A percentile compares a stretch with the other conserved stretches of the same genome.
These are phyloP conservation scores for Manihot esculenta DNA, from an alignment of 441 rosid genomes.

Conservation along the genomic window DNA sequence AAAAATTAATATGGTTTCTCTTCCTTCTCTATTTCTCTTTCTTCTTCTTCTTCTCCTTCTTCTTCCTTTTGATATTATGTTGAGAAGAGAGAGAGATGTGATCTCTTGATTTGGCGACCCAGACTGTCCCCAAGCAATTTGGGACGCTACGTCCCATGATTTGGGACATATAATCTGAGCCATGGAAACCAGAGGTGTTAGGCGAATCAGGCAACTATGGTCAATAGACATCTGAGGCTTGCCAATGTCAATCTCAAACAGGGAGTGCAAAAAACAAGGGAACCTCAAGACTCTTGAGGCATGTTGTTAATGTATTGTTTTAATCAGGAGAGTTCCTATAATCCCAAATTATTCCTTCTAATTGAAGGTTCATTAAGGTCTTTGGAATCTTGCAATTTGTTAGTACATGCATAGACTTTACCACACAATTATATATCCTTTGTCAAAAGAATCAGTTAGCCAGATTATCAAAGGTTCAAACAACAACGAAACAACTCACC, in stretches of 20 bases:
- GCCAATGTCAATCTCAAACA: neutral
- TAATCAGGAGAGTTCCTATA: neutral
- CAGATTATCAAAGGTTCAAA: neutral
- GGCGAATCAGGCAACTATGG: too few relatives aligned
- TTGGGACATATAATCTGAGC: too few relatives aligned
- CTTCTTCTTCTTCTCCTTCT: too few relatives aligned
- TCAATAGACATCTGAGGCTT: neutral
- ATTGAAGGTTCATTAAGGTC: slow-evolving; percentile 1
- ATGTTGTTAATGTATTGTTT: neutral
- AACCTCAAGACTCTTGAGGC: neutral
- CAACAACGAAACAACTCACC: slow-evolving; percentile 33
- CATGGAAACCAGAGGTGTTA: too few relatives aligned
- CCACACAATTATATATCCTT: neutral
- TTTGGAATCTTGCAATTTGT: neutral
- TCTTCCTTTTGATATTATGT: too few relatives aligned
- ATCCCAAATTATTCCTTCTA: neutral
- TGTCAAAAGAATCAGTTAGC: neutral
- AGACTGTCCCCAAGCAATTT: too few relatives aligned
- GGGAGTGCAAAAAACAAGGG: neutral
- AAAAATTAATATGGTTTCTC: too few relatives aligned
- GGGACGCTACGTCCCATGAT: too few relatives aligned
- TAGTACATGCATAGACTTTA: neutral
- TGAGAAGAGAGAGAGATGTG: too few relatives aligned
- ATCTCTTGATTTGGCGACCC: too few relatives aligned
- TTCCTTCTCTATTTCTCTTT: too few relatives aligned